Evolutionary conservation across 2,329 filamentous ascomycete species (phyloP).

Genomic region (Graphilbum ipis-grandicollis): DNA sequence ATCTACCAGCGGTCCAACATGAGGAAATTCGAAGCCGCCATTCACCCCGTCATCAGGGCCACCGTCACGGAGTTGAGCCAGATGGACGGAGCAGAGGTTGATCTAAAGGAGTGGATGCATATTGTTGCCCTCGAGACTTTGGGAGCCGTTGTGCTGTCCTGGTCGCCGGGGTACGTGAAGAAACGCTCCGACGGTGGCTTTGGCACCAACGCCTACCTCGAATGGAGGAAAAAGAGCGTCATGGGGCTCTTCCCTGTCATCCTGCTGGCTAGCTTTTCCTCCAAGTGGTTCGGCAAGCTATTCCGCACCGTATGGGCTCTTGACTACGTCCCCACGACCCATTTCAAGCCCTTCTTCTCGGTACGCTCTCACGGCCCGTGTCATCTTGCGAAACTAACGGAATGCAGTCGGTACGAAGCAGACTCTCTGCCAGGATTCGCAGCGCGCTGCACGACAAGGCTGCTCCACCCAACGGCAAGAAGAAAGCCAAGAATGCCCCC

Average conservation of each 20-base stretch:
- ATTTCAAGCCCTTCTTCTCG: constrained; percentile 31
- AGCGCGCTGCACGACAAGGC: not conserved
- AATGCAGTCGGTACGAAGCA: constrained; percentile 14
- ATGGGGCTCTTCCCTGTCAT: constrained; percentile 30
- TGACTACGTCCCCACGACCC: constrained; percentile 23
- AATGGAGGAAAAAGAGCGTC: constrained; percentile 34
- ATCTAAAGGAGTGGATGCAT: constrained; percentile 39
- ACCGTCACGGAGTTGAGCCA: constrained; percentile 18
- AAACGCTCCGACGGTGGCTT: constrained; percentile 26
- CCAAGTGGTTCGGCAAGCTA: constrained; percentile 17
- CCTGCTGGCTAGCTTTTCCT: constrained; percentile 21
- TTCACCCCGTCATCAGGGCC: constrained; percentile 22
- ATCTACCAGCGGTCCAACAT: constrained; percentile 26
- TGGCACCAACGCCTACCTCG: constrained; percentile 28
- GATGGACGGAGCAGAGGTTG: constrained; percentile 22
- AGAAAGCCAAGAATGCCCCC: not conserved
- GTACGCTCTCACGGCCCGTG: constrained; percentile 13
- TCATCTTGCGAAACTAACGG: too few relatives aligned
- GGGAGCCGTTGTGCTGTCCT: constrained; percentile 29
- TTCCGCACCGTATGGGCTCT: constrained; percentile 28
- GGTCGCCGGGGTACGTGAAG: constrained; percentile 31
- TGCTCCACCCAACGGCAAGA: not conserved
- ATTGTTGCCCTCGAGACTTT: constrained; percentile 35
- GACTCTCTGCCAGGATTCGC: constrained; percentile 1
- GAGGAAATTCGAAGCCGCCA: constrained; percentile 20